Evolutionary conservation across 345 rosid genomes (phyloP).

Genomic region (Gossypium arboreum): DNA sequence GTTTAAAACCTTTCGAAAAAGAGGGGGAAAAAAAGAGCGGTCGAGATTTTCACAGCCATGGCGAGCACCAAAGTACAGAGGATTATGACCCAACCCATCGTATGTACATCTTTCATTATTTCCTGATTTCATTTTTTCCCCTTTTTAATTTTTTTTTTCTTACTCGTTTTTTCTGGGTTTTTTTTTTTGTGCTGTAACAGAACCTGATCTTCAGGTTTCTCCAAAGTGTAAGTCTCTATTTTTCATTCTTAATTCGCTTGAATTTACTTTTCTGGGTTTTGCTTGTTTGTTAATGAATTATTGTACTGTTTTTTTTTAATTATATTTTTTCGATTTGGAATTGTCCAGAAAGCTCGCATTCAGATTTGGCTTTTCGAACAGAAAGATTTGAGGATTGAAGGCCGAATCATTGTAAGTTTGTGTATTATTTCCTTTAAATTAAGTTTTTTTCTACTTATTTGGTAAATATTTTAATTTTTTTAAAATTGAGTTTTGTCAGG

Average conservation of each 20-base stretch:
- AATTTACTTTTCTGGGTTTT: neutral
- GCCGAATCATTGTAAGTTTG: conserved; percentile 26
- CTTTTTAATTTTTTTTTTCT: neutral
- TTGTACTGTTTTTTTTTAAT: neutral
- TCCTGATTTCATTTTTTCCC: neutral
- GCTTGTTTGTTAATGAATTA: neutral
- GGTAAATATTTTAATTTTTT: neutral
- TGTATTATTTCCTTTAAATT: neutral
- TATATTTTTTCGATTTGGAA: neutral
- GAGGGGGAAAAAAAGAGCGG: neutral
- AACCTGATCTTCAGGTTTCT: conserved; percentile 95
- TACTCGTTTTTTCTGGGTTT: neutral
- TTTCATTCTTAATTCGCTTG: neutral
- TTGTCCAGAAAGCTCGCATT: conserved; percentile 78
- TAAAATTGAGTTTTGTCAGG: neutral
- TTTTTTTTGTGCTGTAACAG: conserved; percentile 27
- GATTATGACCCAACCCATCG: conserved; percentile 86
- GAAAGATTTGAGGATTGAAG: conserved; percentile 91
- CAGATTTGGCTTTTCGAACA: conserved; percentile 99
- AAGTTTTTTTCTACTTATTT: neutral
- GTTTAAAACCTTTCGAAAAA: neutral
- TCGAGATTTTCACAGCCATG: conserved; percentile 31
- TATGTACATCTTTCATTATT: conserved; percentile 10
- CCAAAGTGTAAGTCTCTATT: conserved; percentile 61
- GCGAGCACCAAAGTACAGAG: conserved; percentile 87